These are phyloP conservation scores for Cetraspora pellucida DNA, from an alignment of 192 early-diverging fungal genomes.

Conservation along the genomic window DNA sequence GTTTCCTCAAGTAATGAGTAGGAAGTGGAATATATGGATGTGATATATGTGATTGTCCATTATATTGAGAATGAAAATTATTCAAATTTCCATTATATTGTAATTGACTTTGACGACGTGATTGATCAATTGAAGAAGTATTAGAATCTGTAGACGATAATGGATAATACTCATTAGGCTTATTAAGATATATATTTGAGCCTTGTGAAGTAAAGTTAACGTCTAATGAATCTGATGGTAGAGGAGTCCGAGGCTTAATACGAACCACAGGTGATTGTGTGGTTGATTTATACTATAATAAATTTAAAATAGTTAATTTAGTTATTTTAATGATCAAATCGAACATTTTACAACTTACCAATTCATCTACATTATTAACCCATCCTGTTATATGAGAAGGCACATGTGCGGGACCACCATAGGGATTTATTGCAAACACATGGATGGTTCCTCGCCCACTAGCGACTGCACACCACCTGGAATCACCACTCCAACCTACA, in stretches of 20 bases:
- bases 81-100: not conserved
- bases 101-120: slow-evolving; percentile 1
- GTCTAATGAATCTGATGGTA: slow-evolving; percentile 38
- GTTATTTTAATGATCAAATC: not conserved
- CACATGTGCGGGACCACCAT: slow-evolving; percentile 60
- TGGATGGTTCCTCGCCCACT: slow-evolving; percentile 77
- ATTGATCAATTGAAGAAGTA: not conserved
- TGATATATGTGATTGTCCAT: slow-evolving; percentile 1
- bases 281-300: slow-evolving; percentile 15
- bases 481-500: slow-evolving; percentile 68
- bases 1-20: not conserved
- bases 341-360: slow-evolving; percentile 18
- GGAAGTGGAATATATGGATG: not conserved
- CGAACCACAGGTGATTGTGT: slow-evolving; percentile 39
- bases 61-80: slow-evolving; percentile 7
- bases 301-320: not conserved
- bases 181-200: not conserved
- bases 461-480: slow-evolving; percentile 74
- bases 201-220: not conserved
- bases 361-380: slow-evolving; percentile 41
- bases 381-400: slow-evolving; percentile 53
- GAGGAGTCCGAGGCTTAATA: slow-evolving; percentile 45
- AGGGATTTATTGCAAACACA: slow-evolving; percentile 70
- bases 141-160: not conserved
- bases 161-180: slow-evolving; percentile 12